Evolutionary conservation across 176 grass and related monocot species (phyloP).

Genomic region (Calamus simplicifolius): DNA sequence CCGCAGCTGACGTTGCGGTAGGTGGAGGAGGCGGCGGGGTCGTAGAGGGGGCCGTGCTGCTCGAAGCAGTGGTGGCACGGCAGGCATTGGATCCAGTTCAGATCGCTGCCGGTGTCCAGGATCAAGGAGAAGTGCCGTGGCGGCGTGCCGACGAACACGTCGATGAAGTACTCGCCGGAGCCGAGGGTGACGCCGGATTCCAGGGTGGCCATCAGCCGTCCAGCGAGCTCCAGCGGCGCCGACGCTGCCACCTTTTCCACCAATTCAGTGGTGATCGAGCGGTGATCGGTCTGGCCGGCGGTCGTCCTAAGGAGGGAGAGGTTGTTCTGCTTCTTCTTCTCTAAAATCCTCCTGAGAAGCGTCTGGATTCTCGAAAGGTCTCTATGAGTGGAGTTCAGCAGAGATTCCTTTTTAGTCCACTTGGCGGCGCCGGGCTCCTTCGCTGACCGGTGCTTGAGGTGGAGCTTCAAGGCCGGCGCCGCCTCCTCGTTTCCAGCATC

Average conservation of each 20-base stretch:
- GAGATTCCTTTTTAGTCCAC: slow-evolving; percentile 29
- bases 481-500: no score
- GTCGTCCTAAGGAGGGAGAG: not conserved
- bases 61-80: slow-evolving; percentile 82
- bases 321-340: not conserved
- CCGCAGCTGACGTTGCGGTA: slow-evolving; percentile 70
- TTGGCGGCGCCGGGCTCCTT: slow-evolving; percentile 10
- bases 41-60: slow-evolving; percentile 64
- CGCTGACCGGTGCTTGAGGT: slow-evolving; percentile 34
- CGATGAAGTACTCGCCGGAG: slow-evolving; percentile 83
- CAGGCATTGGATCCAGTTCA: slow-evolving; percentile 95
- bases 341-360: slow-evolving; percentile 21
- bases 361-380: slow-evolving; percentile 53
- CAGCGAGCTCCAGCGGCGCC: slow-evolving; percentile 30
- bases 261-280: not conserved
- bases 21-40: slow-evolving; percentile 53
- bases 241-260: not conserved
- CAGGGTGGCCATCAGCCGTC: slow-evolving; percentile 59
- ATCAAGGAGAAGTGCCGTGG: slow-evolving; percentile 78
- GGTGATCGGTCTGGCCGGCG: not conserved
- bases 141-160: slow-evolving; percentile 84
- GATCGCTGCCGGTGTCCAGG: slow-evolving; percentile 95
- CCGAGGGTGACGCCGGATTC: slow-evolving; percentile 77
- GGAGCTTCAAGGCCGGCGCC: slow-evolving; percentile 35
- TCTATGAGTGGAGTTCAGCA: slow-evolving; percentile 35